Evolutionary conservation across 805 yeast genomes (phyloP), one percentile per base, ranked within the genome.

Genomic region (Yamadazyma laniorum): DNA sequence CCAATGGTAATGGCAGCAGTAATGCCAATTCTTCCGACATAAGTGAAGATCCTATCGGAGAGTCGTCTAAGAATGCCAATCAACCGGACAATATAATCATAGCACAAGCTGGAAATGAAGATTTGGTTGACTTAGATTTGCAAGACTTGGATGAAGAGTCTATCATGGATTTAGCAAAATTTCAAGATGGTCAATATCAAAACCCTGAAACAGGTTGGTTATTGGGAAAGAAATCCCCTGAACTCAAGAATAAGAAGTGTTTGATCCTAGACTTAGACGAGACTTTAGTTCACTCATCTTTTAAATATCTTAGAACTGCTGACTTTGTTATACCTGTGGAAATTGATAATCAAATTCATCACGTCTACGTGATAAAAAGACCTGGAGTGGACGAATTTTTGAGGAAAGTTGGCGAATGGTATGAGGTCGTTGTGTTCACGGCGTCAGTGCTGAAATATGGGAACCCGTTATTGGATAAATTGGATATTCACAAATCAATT

Each of bases 321-420:
- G 99, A 93, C 64, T 93, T 93, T 64, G 95, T 95, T 32, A 87
- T 93, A 34, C 98, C 99, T 12, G 99, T 93, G 37, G 98, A 91
- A 59, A 91, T 93, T 46, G 98, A 93, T 53, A 82, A 82, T 52
- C 91, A 86, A 58, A 74, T 82, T 22, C 98, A 93, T 61, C 91
- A 87, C 54, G 99, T 93, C 30, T 93, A 89, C 58, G 99, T 93
- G 17, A 89, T 90, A 40, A 93, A 93, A 58, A 77, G 99, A 53
- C 99, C 99, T 1, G 99, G 99, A 1, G 98, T 95, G 35, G 99
- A 93, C 63, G 95, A 87, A 56, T 93, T 93, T 55, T 70, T 93
- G 68, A 69, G 67, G 51, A 74, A 77, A 47, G 95, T 91, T 33
- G 95, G 97, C 18, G 73, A 86, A 57, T 60, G 90, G 52, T 93